These are phyloP conservation scores for Fusarium chlamydosporum DNA, from an alignment of 2,329 filamentous ascomycete species.

Conservation along the genomic window DNA sequence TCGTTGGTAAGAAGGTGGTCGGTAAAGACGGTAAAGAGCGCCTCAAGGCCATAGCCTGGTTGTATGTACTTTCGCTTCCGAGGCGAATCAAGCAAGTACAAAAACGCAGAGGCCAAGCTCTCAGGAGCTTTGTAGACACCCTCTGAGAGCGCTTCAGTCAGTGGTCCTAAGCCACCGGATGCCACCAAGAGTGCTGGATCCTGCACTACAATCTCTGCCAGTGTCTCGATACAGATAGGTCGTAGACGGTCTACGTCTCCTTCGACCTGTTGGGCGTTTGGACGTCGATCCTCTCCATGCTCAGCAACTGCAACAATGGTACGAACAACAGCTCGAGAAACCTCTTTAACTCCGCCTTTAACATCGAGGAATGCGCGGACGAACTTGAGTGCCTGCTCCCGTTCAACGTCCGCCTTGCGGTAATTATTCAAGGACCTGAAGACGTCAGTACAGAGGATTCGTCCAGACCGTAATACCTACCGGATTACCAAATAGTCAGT, in stretches of 20 bases:
- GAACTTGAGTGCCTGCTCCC: slow-evolving; percentile 97
- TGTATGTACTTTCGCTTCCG: slow-evolving; percentile 84
- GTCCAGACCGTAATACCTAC: slow-evolving; percentile 37
- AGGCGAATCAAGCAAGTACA: slow-evolving; percentile 90
- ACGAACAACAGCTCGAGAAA: slow-evolving; percentile 88
- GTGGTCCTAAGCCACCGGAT: slow-evolving; percentile 84
- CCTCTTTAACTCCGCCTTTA: slow-evolving; percentile 89
- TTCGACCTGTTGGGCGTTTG: slow-evolving; percentile 76
- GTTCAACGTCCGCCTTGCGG: slow-evolving; percentile 94
- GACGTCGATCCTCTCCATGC: slow-evolving; percentile 86
- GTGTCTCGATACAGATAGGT: slow-evolving; percentile 91
- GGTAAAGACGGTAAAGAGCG: slow-evolving; percentile 92
- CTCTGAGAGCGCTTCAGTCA: slow-evolving; percentile 94
- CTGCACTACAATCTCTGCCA: slow-evolving; percentile 90
- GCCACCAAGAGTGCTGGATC: slow-evolving; percentile 85
- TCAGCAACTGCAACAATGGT: slow-evolving; percentile 94
- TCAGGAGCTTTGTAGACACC: slow-evolving; percentile 94
- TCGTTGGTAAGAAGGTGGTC: slow-evolving; percentile 78
- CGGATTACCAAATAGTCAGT: slow-evolving; percentile 91
- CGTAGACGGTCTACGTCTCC: slow-evolving; percentile 87
- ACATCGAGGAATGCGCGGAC: slow-evolving; percentile 95
- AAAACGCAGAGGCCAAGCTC: slow-evolving; percentile 86
- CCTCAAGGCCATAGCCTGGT: slow-evolving; percentile 89
- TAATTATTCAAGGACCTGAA: slow-evolving; percentile 88
- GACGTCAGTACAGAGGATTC: slow-evolving; percentile 25